A percentile compares a stretch with the other conserved stretches of the same genome.
These are phyloP conservation scores for Beta vulgaris DNA, from an alignment of 148 eudicot genomes.

Conservation along the genomic window DNA sequence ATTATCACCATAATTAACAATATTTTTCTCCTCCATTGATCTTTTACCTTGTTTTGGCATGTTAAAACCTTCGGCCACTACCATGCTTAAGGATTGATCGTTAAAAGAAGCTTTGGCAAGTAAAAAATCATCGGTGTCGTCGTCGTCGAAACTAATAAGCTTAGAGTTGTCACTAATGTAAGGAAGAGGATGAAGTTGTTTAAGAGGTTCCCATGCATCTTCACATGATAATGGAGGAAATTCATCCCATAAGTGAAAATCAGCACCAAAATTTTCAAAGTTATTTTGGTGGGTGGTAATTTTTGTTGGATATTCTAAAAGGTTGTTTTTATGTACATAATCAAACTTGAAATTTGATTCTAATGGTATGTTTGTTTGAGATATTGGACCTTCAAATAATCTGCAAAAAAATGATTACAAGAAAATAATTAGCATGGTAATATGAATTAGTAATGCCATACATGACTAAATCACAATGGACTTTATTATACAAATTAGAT, in stretches of 20 bases:
- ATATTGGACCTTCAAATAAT: too few species aligned
- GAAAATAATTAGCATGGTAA: too few species aligned
- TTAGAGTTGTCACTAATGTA: slow-evolving; percentile 3
- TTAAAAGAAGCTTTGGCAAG: neutral
- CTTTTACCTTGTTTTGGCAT: neutral
- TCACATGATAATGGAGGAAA: slow-evolving; percentile 12
- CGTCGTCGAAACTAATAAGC: neutral
- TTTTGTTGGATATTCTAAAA: too few species aligned
- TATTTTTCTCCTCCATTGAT: neutral
- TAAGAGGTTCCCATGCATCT: slow-evolving; percentile 5
- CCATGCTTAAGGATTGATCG: slow-evolving; percentile 8
- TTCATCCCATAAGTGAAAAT: slow-evolving; percentile 25
- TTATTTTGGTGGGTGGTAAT: neutral
- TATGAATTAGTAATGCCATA: too few species aligned
- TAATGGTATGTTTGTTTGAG: too few species aligned
- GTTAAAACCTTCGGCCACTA: slow-evolving; percentile 10
- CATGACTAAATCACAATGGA: too few species aligned
- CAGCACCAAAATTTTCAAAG: neutral
- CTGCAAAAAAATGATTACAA: too few species aligned
- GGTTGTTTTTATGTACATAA: too few species aligned
- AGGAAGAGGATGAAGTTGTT: neutral
- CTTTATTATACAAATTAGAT: too few species aligned
- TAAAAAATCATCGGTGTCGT: neutral
- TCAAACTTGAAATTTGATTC: too few species aligned
- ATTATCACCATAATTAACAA: neutral